Conservation (phyloP, 73 alveolate genomes). For the Blepharisma japonicum region DNA sequence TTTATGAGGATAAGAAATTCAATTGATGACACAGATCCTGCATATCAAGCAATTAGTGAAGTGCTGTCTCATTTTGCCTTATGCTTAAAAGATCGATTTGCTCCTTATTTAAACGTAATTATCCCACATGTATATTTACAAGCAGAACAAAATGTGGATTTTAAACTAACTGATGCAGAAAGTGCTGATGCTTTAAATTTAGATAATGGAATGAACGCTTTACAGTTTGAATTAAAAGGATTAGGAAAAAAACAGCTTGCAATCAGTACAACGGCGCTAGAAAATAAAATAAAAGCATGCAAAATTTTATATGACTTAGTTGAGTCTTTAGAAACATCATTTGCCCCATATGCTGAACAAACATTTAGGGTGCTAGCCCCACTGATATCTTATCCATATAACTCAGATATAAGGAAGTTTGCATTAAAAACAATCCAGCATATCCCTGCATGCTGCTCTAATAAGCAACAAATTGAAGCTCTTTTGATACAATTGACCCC, state of each 20-base stretch:
- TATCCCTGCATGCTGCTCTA: background rate
- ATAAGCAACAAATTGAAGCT: background rate
- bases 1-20: background rate
- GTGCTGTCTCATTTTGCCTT: conserved; percentile 3
- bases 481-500: background rate
- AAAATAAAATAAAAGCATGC: conserved; percentile 19
- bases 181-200: background rate
- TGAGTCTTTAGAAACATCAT: background rate
- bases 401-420: conserved; percentile 1
- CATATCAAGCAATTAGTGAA: conserved; percentile 8
- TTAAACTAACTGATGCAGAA: background rate
- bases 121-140: background rate
- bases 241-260: conserved; percentile 20
- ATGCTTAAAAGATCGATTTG: background rate
- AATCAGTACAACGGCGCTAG: background rate
- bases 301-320: conserved; percentile 3
- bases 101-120: background rate
- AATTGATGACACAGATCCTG: background rate
- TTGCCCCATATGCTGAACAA: background rate
- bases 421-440: conserved; percentile 4
- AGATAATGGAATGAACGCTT: conserved; percentile 3
- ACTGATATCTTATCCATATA: background rate
- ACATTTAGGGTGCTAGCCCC: background rate
- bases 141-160: conserved; percentile 1
- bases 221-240: background rate